These are phyloP conservation scores for Corrigiola litoralis DNA, from an alignment of 179 eudicot genomes.

Conservation along the genomic window DNA sequence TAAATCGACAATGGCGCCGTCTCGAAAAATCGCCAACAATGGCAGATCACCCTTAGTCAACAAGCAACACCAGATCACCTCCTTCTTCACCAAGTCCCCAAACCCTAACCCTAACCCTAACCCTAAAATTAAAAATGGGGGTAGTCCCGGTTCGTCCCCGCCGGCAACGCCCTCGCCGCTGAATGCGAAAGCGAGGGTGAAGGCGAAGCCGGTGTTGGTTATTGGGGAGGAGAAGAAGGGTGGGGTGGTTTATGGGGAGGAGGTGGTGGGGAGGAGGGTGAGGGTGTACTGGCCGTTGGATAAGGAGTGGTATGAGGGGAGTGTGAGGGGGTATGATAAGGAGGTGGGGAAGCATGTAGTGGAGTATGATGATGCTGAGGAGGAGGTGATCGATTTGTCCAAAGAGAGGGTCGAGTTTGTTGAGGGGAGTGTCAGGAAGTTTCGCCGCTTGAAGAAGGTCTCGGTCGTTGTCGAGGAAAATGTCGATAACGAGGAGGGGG, in stretches of 20 bases:
- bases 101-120: constrained; percentile 18
- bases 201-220: constrained; percentile 44
- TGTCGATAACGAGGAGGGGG: constrained; percentile 41
- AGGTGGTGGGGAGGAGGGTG: constrained; percentile 54
- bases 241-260: constrained; percentile 32
- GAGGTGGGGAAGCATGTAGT: constrained; percentile 61
- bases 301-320: constrained; percentile 74
- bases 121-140: constrained; percentile 22
- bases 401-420: constrained; percentile 42
- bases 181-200: constrained; percentile 31
- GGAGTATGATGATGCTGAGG: constrained; percentile 76
- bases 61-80: constrained; percentile 82
- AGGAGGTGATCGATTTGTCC: constrained; percentile 64
- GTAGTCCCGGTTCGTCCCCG: constrained; percentile 26
- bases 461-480: constrained; percentile 42
- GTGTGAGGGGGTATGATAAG: constrained; percentile 56
- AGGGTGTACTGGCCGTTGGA: constrained; percentile 93
- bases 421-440: constrained; percentile 35
- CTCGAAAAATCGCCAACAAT: constrained; percentile 41
- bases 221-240: constrained; percentile 30
- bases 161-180: constrained; percentile 64
- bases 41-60: constrained; percentile 88
- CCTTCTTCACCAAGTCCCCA: constrained; percentile 63
- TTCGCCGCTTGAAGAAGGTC: constrained; percentile 51
- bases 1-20: constrained; percentile 46